phyloP scores from a whole-genome alignment of 2,329 filamentous ascomycete genomes.

The Mycosphaerelloides madeirae region DNA sequence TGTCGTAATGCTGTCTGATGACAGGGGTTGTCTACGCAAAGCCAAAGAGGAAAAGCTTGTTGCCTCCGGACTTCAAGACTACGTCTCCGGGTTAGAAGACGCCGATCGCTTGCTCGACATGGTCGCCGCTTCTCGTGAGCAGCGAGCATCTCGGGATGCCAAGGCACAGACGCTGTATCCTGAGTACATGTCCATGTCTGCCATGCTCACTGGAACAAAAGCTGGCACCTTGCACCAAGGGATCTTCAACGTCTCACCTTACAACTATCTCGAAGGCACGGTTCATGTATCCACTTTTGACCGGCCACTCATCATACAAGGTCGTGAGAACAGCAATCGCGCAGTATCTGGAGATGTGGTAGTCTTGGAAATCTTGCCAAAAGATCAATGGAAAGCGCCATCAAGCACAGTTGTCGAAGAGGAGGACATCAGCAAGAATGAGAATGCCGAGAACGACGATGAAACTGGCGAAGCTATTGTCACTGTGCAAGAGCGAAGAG shows the following conservation, averaged over 20 bases:
- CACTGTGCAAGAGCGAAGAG: conserved; percentile 80
- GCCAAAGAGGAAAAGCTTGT: conserved; percentile 70
- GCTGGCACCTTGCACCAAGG: conserved; percentile 87
- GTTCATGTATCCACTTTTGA: conserved; percentile 87
- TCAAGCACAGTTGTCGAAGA: conserved; percentile 96
- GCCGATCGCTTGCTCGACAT: conserved; percentile 84
- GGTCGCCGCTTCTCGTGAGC: conserved; percentile 75
- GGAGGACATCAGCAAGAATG: conserved; percentile 83
- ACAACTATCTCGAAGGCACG: conserved; percentile 94
- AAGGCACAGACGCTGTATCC: conserved; percentile 74
- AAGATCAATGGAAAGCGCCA: conserved; percentile 94
- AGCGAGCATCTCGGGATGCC: conserved; percentile 58
- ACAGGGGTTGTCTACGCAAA: conserved; percentile 79
- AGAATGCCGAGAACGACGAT: conserved; percentile 83
- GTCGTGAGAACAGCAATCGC: conserved; percentile 93
- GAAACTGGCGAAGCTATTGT: conserved; percentile 69
- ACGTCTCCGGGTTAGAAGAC: conserved; percentile 79
- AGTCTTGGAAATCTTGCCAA: conserved; percentile 85
- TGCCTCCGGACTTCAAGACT: conserved; percentile 62
- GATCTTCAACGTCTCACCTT: conserved; percentile 90
- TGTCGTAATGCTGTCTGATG: conserved; percentile 90
- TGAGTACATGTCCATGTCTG: conserved; percentile 84
- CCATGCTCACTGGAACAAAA: conserved; percentile 90
- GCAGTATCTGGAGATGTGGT: conserved; percentile 88
- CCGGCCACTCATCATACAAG: conserved; percentile 79